Conservation (phyloP, 768 basidiomycete species). For the Daedaleopsis sinensis region DNA sequence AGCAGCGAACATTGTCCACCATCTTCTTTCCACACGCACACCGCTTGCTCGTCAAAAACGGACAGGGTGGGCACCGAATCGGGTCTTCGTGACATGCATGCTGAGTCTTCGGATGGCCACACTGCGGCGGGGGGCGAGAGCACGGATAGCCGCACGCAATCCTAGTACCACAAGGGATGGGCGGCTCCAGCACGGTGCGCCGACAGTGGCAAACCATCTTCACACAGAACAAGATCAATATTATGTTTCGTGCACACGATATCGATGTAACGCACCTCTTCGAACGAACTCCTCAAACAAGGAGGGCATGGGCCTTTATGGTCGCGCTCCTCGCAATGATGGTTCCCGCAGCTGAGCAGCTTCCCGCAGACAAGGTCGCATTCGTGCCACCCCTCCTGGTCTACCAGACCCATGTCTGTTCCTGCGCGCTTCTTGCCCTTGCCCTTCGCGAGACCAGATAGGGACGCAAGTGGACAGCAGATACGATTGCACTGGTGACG, state of each 20-base stretch:
- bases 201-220: constrained; percentile 84
- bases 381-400: constrained; percentile 73
- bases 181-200: constrained; percentile 85
- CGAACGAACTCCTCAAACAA: constrained; percentile 88
- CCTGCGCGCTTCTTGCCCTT: constrained; percentile 61
- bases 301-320: constrained; percentile 82
- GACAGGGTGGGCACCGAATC: constrained; percentile 81
- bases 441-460: constrained; percentile 52
- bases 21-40: constrained; percentile 91
- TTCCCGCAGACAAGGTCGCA: constrained; percentile 85
- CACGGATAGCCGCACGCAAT: constrained; percentile 86
- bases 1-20: constrained; percentile 82
- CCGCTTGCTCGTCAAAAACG: constrained; percentile 71
- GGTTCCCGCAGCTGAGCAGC: constrained; percentile 72
- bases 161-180: constrained; percentile 83
- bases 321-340: constrained; percentile 77
- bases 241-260: background rate
- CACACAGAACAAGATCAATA: background rate
- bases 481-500: constrained; percentile 81
- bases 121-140: constrained; percentile 64
- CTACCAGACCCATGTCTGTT: constrained; percentile 46
- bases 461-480: constrained; percentile 87
- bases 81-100: constrained; percentile 85
- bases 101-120: constrained; percentile 78
- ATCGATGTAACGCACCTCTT: constrained; percentile 62